Evolutionary conservation across 2,329 filamentous ascomycete genomes (phyloP).

Genomic region (Anthostomella pinea): DNA sequence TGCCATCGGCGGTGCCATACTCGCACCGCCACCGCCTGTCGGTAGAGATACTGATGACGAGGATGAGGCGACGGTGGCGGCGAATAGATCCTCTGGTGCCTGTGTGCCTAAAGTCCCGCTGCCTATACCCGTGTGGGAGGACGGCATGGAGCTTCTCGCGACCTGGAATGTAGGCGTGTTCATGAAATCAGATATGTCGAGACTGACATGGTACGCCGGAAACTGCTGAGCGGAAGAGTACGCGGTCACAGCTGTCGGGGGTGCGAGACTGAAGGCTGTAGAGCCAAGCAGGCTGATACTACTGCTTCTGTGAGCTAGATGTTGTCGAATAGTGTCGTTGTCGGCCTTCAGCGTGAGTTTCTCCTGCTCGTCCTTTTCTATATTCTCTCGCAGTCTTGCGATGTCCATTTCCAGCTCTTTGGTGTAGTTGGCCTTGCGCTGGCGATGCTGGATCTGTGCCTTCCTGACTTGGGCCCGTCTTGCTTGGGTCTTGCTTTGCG

Average conservation of each 20-base stretch:
- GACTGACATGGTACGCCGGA: conserved; percentile 29
- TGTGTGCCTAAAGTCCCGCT: not conserved
- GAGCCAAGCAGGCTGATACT: conserved; percentile 6
- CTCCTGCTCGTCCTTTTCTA: conserved; percentile 42
- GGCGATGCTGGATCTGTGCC: conserved; percentile 54
- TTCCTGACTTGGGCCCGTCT: conserved; percentile 51
- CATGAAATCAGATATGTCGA: conserved; percentile 41
- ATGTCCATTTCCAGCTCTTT: conserved; percentile 53
- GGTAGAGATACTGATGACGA: not conserved
- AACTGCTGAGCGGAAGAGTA: conserved; percentile 8
- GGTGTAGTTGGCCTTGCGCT: conserved; percentile 55
- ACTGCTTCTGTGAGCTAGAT: conserved; percentile 21
- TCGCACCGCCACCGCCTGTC: not conserved
- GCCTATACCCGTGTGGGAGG: conserved; percentile 1
- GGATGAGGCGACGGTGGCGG: not conserved
- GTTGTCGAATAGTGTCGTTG: conserved; percentile 42
- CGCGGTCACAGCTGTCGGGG: not conserved
- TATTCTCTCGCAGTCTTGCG: conserved; percentile 44
- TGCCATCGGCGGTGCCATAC: not conserved
- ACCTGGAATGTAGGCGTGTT: conserved; percentile 44
- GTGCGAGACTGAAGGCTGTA: not conserved
- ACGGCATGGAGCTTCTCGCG: conserved; percentile 23
- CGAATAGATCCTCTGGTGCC: not conserved
- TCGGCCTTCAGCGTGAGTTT: conserved; percentile 35
- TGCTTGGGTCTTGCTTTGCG: conserved; percentile 41